Evolutionary conservation across 2,329 filamentous ascomycete genomes (phyloP), one percentile per base, ranked within the genome.

Genomic region (Fusarium subglutinans): DNA sequence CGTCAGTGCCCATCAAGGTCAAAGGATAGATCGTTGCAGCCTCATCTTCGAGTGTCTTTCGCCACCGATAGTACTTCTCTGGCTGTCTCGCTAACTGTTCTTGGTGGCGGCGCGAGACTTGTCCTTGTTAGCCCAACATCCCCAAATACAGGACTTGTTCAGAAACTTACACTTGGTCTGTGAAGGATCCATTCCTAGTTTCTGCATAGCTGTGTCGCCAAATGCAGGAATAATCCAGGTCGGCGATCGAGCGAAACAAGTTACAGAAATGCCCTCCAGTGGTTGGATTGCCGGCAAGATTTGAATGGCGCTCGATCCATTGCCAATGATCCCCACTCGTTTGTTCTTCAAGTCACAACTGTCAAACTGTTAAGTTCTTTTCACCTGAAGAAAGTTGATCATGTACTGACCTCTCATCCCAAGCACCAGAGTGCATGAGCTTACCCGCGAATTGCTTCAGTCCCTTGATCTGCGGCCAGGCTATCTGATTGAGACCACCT

Each of bases 351-450:
- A 14, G 13, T 53, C 50, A 0, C 13, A 53, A 37, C 50, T 53
- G 6, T 9, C 12, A 8, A 20, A 20, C 2, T 26, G 30, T 53
- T 20, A 37, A 15, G 3, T 6, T 24, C 1, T 7, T 11, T 37
- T 24, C 17, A 5, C 1, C 8, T 11, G 8, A 20, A 3, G 12
- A 0, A 37, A 11, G 3, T 8, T 1, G 5, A 20, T 0, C 6
- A 15, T 37, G 13, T 22, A 22, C 30, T 37, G 3, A 53, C 30
- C 30, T 37, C 9, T 37, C 50, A 15, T 53, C 50, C 50, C 50
- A 53, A 26, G 50, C 50, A 53, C 50, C 50, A 24, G 50, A 37
- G n/a, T 53, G 30, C n/a, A 53, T 53, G n/a, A 53, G 50, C 50
- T 53, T 53, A 2, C 50, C 50, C 9, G 12, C 17, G 18, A 53